Conservation (phyloP, 306 rosid genomes). For the Castanea mollissima region DNA sequence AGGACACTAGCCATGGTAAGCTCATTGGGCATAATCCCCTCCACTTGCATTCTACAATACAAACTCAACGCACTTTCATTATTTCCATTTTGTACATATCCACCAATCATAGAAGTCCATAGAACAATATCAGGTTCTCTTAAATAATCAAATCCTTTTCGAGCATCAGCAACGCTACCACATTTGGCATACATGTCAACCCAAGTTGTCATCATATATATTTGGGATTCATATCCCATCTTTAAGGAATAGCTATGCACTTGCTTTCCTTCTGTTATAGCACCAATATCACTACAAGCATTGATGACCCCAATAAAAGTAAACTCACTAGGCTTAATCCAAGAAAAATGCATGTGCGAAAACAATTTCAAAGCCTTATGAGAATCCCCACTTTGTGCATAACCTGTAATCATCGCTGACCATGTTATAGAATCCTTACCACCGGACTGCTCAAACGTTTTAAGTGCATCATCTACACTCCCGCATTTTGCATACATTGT, state of each 20-base stretch:
- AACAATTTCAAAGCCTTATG: constrained; percentile 57
- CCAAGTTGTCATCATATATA: constrained; percentile 45
- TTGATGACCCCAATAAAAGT: constrained; percentile 73
- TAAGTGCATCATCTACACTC: constrained; percentile 63
- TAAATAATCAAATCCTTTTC: constrained; percentile 48
- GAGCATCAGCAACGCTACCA: constrained; percentile 31
- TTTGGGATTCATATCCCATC: too few species aligned
- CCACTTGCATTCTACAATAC: constrained; percentile 33
- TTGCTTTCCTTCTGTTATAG: constrained; percentile 63
- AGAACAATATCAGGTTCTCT: constrained; percentile 72
- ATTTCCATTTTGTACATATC: constrained; percentile 39
- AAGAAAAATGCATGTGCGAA: constrained; percentile 57
- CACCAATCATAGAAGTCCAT: constrained; percentile 86
- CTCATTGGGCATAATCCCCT: too few species aligned
- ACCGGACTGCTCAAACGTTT: constrained; percentile 49
- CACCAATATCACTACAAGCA: constrained; percentile 69
- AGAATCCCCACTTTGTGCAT: constrained; percentile 75
- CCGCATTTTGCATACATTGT: constrained; percentile 82
- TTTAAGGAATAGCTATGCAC: constrained; percentile 59
- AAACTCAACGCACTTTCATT: constrained; percentile 31
- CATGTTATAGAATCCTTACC: constrained; percentile 74
- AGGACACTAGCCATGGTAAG: too few species aligned
- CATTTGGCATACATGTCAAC: constrained; percentile 91
- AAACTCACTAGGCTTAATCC: constrained; percentile 53
- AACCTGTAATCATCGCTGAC: constrained; percentile 85